phyloP scores from a whole-genome alignment of 1,284 basidiomycete species.

The Uromyces viciae-fabae region DNA sequence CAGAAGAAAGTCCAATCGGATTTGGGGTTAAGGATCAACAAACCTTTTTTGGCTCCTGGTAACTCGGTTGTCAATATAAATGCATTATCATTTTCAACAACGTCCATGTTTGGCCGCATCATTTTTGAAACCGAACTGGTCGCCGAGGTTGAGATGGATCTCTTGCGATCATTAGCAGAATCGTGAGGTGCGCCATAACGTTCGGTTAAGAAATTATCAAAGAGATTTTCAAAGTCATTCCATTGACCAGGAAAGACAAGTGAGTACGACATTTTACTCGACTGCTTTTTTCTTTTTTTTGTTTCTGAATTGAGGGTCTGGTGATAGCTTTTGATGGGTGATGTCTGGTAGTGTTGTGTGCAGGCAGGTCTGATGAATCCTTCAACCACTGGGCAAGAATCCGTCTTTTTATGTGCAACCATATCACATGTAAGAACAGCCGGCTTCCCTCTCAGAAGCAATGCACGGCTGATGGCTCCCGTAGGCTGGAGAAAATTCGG shows the following conservation, averaged over 20 bases:
- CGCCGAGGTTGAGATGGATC: background rate
- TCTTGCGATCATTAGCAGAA: background rate
- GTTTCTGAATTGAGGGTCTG: no score
- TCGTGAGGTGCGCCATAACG: slow-evolving; percentile 31
- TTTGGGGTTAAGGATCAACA: background rate
- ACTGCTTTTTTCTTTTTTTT: background rate
- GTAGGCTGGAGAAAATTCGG: no score
- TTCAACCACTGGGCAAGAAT: no score
- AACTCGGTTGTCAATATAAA: slow-evolving; percentile 34
- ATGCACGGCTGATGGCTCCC: no score
- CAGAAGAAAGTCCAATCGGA: background rate
- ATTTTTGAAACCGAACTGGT: slow-evolving; percentile 10
- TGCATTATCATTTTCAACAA: slow-evolving; percentile 29
- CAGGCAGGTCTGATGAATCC: no score
- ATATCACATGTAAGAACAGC: no score
- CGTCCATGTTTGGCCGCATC: slow-evolving; percentile 36
- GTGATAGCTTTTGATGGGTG: no score
- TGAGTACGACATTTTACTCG: slow-evolving; percentile 27
- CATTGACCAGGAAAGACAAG: slow-evolving; percentile 32
- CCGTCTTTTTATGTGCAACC: no score
- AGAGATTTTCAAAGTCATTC: slow-evolving; percentile 37
- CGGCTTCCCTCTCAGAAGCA: no score
- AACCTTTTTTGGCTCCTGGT: slow-evolving; percentile 39
- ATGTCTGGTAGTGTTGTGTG: no score
- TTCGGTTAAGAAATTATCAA: slow-evolving; percentile 33